Evolutionary conservation across 1,284 basidiomycete genomes (phyloP).

Genomic region (Fistulinella cinereoalba): DNA sequence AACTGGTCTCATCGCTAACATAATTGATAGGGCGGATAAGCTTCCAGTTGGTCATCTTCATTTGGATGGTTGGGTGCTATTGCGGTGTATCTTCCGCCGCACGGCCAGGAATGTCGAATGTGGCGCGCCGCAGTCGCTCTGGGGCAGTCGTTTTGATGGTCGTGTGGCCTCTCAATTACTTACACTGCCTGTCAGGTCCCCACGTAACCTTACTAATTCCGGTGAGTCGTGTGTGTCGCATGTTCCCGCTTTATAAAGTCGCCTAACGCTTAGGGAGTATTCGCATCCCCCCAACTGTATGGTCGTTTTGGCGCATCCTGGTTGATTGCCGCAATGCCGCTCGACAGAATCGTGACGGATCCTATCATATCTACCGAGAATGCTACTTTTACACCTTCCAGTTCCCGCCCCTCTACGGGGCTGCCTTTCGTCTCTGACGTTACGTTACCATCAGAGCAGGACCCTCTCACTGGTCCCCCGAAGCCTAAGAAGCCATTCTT

Average conservation of each 20-base stretch:
- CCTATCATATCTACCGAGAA: constrained; percentile 37
- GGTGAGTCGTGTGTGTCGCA: constrained; percentile 22
- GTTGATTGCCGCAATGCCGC: constrained; percentile 17
- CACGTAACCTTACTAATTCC: constrained; percentile 22
- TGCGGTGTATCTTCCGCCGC: too few species aligned
- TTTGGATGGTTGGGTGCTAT: too few species aligned
- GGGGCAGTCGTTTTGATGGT: too few species aligned
- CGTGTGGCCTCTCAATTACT: too few species aligned
- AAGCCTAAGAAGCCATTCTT: constrained; percentile 59
- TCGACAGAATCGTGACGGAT: constrained; percentile 34
- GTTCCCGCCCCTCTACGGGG: constrained; percentile 18
- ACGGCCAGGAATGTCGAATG: background rate
- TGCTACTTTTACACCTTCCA: constrained; percentile 24
- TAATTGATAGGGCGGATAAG: too few species aligned
- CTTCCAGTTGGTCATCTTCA: too few species aligned
- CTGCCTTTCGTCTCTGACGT: constrained; percentile 10
- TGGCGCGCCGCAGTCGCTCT: background rate
- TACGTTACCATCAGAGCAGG: constrained; percentile 23
- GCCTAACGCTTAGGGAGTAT: constrained; percentile 1
- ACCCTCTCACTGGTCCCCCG: constrained; percentile 22
- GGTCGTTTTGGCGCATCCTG: background rate
- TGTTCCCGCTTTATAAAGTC: constrained; percentile 29
- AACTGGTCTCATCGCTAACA: too few species aligned
- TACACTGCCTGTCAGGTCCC: too few species aligned
- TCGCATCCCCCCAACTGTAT: constrained; percentile 5